Evolutionary conservation across 495 filamentous ascomycete species (phyloP), one percentile per base, ranked within the genome.

Genomic region (Penicillium cosmopolitanum): DNA sequence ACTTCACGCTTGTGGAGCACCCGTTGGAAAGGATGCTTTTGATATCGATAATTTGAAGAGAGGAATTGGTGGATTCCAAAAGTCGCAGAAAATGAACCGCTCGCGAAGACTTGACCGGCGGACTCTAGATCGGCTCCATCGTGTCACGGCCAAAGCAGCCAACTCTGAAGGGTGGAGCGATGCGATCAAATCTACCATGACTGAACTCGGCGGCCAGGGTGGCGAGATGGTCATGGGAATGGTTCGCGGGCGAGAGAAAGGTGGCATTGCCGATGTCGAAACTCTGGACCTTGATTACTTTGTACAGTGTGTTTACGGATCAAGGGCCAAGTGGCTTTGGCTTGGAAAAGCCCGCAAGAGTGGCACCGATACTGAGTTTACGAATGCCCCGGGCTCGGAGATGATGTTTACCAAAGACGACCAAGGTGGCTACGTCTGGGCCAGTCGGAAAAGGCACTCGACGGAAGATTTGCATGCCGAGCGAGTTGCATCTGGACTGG

Each of bases 121-220:
- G 59, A 98, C 96, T 2, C 77, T 98, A 55, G 85, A 91, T 55
- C 85, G 84, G 43, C 80, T 98, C 34, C 95, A 94, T 60, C 83
- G 81, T 42, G 84, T 82, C 8, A 97, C 95, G 18, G 90, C 89
- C 43, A 98, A 97, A 68, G 91, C 92, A 19, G 95, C 93, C 5
- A 89, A 86, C 36, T 84, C 89, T 8, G 89, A 96, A 61, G 86
- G 85, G 61, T 90, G 88, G 86, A 90, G 86, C 5, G 91, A 91
- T 66, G 93, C 94, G 16, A 90, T 98, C 59, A 98, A 97, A 67
- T 96, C 92, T 7, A 97, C 94, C 2, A 88, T 97, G 58, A 93
- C 91, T 8, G 95, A 98, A 71, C 84, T 98, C 34, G 89, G 92
- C 59, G 95, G 95, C n/a, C 96, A 97, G 71, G 89, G 94, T 46